Conservation (phyloP, 2,329 filamentous ascomycete genomes). For the Aspergillus fischeri region DNA sequence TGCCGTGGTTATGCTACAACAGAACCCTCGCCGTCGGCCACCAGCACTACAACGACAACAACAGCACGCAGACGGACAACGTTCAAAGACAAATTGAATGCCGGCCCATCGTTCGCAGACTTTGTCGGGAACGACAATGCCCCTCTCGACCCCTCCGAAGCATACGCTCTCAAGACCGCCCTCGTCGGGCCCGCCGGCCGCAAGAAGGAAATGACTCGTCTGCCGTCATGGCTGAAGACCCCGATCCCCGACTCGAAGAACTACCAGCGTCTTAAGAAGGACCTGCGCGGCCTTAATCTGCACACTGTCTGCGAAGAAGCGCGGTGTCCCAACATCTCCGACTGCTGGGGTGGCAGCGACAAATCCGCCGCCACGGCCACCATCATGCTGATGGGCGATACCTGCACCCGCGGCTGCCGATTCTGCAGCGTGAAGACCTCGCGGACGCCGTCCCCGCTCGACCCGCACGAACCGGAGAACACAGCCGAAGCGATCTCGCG, state of each 20-base stretch:
- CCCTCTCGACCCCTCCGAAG: slow-evolving; percentile 45
- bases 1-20: slow-evolving; percentile 39
- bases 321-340: slow-evolving; percentile 92
- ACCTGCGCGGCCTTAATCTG: slow-evolving; percentile 80
- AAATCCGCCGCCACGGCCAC: slow-evolving; percentile 92
- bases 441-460: slow-evolving; percentile 70
- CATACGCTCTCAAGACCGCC: slow-evolving; percentile 58
- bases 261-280: slow-evolving; percentile 92
- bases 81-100: slow-evolving; percentile 61
- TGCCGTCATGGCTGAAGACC: slow-evolving; percentile 95
- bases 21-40: slow-evolving; percentile 30
- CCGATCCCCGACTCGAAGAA: slow-evolving; percentile 82
- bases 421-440: slow-evolving; percentile 97
- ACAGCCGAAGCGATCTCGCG: slow-evolving; percentile 87
- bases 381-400: slow-evolving; percentile 99
- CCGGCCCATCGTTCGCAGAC: slow-evolving; percentile 61
- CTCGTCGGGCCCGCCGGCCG: slow-evolving; percentile 58
- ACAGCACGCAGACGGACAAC: slow-evolving; percentile 55
- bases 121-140: slow-evolving; percentile 50
- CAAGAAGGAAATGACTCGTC: slow-evolving; percentile 64
- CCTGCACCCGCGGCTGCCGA: slow-evolving; percentile 90
- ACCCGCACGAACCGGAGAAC: slow-evolving; percentile 94
- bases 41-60: slow-evolving; percentile 32
- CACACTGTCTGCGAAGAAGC: slow-evolving; percentile 98
- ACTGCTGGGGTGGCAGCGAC: slow-evolving; percentile 91